phyloP scores from a whole-genome alignment of 1,284 basidiomycete genomes.

The Puccinia horiana region DNA sequence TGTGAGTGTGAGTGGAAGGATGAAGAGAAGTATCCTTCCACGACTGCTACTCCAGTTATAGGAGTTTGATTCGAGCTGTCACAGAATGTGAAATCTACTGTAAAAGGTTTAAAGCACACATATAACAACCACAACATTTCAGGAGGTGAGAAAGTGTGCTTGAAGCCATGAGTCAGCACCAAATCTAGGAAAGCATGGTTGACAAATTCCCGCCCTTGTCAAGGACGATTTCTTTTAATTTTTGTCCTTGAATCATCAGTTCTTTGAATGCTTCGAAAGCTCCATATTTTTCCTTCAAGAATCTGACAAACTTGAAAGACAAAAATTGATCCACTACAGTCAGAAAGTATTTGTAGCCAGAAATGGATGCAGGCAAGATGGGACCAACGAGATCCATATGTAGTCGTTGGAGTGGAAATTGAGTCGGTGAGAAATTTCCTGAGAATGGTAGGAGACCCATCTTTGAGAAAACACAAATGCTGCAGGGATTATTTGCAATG shows the following conservation, averaged over 20 bases:
- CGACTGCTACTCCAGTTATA: too few species aligned
- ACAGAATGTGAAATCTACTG: too few species aligned
- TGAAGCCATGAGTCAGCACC: constrained; percentile 56
- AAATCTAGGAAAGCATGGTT: not conserved
- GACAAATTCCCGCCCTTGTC: not conserved
- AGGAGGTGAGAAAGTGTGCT: constrained; percentile 57
- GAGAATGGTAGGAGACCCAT: not conserved
- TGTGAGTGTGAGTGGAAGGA: too few species aligned
- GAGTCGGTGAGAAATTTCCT: not conserved
- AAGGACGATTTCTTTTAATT: not conserved
- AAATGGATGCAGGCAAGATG: not conserved
- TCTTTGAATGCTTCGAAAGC: not conserved
- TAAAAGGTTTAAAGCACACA: too few species aligned
- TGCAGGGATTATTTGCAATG: too few species aligned
- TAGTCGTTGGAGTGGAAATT: not conserved
- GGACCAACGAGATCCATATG: too few species aligned
- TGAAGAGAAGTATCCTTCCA: too few species aligned
- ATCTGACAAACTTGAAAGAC: not conserved
- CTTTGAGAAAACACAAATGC: not conserved
- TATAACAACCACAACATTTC: too few species aligned
- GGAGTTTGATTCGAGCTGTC: too few species aligned
- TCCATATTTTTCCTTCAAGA: not conserved
- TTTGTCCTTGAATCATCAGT: not conserved
- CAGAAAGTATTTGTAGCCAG: constrained; percentile 12
- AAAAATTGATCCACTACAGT: too few species aligned